Evolutionary conservation across 2,329 filamentous ascomycete species (phyloP), one percentile per base, ranked within the genome.

Genomic region (Colletotrichum kahawae): DNA sequence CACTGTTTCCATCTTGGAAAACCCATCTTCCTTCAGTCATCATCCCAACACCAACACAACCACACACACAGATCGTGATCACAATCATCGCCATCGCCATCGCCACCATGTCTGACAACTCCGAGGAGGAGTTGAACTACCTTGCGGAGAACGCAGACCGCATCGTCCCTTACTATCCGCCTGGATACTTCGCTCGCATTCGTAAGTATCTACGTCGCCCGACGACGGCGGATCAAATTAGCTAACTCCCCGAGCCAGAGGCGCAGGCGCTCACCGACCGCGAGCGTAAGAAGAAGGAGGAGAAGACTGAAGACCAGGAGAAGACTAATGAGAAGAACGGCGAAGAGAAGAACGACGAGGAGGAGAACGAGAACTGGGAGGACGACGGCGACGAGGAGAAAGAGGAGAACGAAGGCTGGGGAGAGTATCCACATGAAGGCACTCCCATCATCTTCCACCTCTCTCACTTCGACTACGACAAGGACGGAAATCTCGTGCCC

Each of bases 1-100:
- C 43, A 1, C 43, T 0, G 5, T 1, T 48, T 48, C 4, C n/a
- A 48, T 10, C 43, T 7, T 7, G 0, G 7, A 21, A 21, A 3
- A 7, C 43, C 21, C 43, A 13, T 12, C n/a, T 0, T 48, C 5
- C 10, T 21, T 48, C 43, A 21, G 3, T 48, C 43, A 24, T 24
- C 43, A 21, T 21, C 43, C 7, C 0, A 48, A 21, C n/a, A 13
- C 43, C n/a, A 21, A 21, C 5, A 48, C 5, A 48, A 48, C 43
- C 3, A 48, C 43, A 4, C 38, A 5, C 43, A n/a, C 18, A 48
- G 5, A 48, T 13, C n/a, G n/a, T n/a, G n/a, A n/a, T n/a, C n/a
- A n/a, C n/a, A n/a, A n/a, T n/a, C n/a, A n/a, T n/a, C n/a, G n/a
- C n/a, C n/a, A 48, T 13, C 43, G n/a, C n/a, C n/a, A n/a, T 4